These are phyloP conservation scores for Albophoma yamanashiensis DNA, from an alignment of 2,329 filamentous ascomycete species.

Conservation along the genomic window DNA sequence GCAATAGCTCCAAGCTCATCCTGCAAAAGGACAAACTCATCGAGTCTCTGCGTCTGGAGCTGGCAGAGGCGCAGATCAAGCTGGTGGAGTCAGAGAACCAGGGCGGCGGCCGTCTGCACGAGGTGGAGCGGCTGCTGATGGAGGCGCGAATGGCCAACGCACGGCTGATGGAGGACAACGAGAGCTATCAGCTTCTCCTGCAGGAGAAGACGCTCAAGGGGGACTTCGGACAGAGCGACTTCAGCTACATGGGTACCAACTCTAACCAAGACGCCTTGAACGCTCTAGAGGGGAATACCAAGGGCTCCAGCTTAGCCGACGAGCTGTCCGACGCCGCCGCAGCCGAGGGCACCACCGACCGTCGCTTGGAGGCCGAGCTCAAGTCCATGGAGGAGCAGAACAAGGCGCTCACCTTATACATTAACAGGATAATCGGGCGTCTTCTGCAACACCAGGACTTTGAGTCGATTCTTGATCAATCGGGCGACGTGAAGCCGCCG, in stretches of 20 bases:
- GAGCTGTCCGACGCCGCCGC: conserved; percentile 66
- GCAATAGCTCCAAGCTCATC: conserved; percentile 80
- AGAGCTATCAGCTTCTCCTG: conserved; percentile 91
- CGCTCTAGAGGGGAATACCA: conserved; percentile 47
- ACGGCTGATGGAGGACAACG: conserved; percentile 94
- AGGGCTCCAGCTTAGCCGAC: conserved; percentile 62
- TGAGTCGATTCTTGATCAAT: conserved; percentile 83
- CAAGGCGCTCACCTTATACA: conserved; percentile 93
- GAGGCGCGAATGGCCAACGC: conserved; percentile 95
- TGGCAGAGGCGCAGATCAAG: conserved; percentile 93
- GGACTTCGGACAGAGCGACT: conserved; percentile 75
- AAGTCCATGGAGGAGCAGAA: conserved; percentile 83
- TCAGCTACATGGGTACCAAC: conserved; percentile 53
- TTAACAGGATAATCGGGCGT: conserved; percentile 97
- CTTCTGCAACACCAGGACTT: conserved; percentile 91
- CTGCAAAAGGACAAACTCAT: conserved; percentile 96
- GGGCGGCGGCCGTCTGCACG: conserved; percentile 75
- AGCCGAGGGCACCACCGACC: conserved; percentile 49
- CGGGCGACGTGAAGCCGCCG: conserved; percentile 38
- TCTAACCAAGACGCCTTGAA: conserved; percentile 55
- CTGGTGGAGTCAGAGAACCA: conserved; percentile 88
- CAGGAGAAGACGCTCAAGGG: conserved; percentile 94
- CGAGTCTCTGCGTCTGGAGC: conserved; percentile 79
- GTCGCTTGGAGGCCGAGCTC: conserved; percentile 67
- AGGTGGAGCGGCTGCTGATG: conserved; percentile 83